Conservation (phyloP, 2,329 filamentous ascomycete genomes). For the Fusarium torulosum region DNA sequence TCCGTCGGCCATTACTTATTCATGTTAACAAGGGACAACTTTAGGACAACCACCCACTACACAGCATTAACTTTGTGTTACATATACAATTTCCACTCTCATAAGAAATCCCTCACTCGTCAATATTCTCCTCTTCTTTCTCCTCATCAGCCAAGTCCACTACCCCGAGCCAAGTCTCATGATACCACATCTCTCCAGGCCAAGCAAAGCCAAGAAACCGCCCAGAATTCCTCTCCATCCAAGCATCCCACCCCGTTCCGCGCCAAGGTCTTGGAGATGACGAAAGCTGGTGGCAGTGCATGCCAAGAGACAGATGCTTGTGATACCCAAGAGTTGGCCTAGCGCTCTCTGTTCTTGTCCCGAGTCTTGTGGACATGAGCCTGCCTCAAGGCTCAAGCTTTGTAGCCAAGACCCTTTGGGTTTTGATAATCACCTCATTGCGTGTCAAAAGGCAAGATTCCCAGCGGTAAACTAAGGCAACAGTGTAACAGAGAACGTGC, state of each 20-base stretch:
- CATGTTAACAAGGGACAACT: neutral
- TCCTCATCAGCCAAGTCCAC: neutral
- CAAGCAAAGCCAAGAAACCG: slow-evolving; percentile 30
- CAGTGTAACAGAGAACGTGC: neutral
- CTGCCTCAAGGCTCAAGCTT: slow-evolving; percentile 44
- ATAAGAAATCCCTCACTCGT: neutral
- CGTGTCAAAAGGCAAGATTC: neutral
- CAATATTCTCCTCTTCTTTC: neutral
- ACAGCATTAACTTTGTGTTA: neutral
- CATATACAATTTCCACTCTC: neutral
- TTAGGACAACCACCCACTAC: neutral
- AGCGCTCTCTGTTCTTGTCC: neutral
- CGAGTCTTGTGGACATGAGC: slow-evolving; percentile 31
- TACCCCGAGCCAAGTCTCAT: slow-evolving; percentile 26
- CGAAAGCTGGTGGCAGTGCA: slow-evolving; percentile 49
- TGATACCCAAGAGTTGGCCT: neutral
- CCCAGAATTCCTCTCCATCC: slow-evolving; percentile 23
- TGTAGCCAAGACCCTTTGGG: slow-evolving; percentile 35
- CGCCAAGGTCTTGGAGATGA: slow-evolving; percentile 47
- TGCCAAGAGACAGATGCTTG: slow-evolving; percentile 10
- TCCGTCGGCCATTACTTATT: neutral
- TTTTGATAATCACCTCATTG: slow-evolving; percentile 23
- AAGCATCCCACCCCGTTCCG: slow-evolving; percentile 20
- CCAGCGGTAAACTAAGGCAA: neutral
- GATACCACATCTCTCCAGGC: slow-evolving; percentile 10